Evolutionary conservation across 2,329 filamentous ascomycete genomes (phyloP).

Genomic region (Exophiala sp.): DNA sequence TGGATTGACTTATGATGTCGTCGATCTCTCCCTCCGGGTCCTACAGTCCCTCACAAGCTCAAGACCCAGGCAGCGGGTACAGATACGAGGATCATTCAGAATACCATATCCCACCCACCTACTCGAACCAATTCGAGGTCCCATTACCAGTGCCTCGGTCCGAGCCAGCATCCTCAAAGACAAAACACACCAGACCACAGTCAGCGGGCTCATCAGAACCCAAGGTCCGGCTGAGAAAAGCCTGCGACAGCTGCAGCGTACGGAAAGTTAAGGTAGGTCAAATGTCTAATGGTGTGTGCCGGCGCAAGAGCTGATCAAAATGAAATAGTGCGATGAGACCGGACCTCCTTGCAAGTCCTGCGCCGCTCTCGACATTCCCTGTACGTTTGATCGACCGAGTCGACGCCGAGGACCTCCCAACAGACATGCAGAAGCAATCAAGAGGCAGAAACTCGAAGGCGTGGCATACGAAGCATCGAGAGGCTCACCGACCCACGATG

Average conservation of each 20-base stretch:
- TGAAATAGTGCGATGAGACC: constrained; percentile 55
- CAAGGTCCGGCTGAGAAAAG: constrained; percentile 45
- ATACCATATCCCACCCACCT: constrained; percentile 19
- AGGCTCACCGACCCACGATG: constrained; percentile 46
- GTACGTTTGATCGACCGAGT: constrained; percentile 60
- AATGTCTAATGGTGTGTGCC: neutral
- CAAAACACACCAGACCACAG: constrained; percentile 12
- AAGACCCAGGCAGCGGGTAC: constrained; percentile 18
- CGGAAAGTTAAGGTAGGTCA: constrained; percentile 47
- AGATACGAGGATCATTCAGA: constrained; percentile 24
- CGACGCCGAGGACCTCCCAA: constrained; percentile 61
- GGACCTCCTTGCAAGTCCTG: constrained; percentile 63
- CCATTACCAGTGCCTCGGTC: constrained; percentile 12
- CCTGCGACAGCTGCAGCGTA: constrained; percentile 50
- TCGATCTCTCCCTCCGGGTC: constrained; percentile 18
- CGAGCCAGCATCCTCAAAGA: constrained; percentile 7
- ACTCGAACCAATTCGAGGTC: constrained; percentile 23
- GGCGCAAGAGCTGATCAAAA: constrained; percentile 10
- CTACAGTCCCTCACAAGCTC: constrained; percentile 16
- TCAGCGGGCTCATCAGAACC: constrained; percentile 20
- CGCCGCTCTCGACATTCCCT: constrained; percentile 59
- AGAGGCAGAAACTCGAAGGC: constrained; percentile 50
- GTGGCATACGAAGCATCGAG: constrained; percentile 17
- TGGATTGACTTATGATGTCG: constrained; percentile 13
- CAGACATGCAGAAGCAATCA: constrained; percentile 60